Conservation (phyloP, 208 protist species). For the Leishmania turanica region DNA sequence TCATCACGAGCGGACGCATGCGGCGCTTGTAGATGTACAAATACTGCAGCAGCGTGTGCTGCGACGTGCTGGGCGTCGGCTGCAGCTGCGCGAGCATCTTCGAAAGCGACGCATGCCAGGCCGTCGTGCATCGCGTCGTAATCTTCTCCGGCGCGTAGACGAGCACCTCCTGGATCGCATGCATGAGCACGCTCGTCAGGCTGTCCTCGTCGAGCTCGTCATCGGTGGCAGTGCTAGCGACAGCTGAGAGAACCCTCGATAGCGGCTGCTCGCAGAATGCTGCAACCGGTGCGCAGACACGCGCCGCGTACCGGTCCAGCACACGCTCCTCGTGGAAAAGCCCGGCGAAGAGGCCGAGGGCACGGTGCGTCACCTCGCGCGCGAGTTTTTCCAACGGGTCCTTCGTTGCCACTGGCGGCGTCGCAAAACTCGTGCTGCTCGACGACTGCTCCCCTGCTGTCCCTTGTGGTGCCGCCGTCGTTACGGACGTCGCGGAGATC, state of each 20-base stretch:
- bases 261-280: slow-evolving; percentile 28
- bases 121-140: slow-evolving; percentile 38
- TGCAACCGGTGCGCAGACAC: slow-evolving; percentile 16
- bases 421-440: not conserved
- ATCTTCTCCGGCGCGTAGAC: slow-evolving; percentile 59
- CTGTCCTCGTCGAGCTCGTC: slow-evolving; percentile 12
- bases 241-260: not conserved
- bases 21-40: slow-evolving; percentile 23
- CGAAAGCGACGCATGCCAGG: slow-evolving; percentile 42
- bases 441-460: not conserved
- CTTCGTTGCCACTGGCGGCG: slow-evolving; percentile 4
- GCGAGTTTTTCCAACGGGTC: slow-evolving; percentile 24
- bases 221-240: not conserved
- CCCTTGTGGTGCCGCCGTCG: not conserved
- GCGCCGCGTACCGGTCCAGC: slow-evolving; percentile 28
- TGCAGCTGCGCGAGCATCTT: slow-evolving; percentile 27
- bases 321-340: slow-evolving; percentile 33
- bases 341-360: slow-evolving; percentile 17
- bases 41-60: slow-evolving; percentile 25
- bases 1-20: slow-evolving; percentile 35
- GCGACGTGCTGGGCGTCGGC: slow-evolving; percentile 6
- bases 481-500: slow-evolving; percentile 3
- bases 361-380: slow-evolving; percentile 25
- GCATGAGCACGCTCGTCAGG: slow-evolving; percentile 4
- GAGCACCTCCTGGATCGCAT: slow-evolving; percentile 35